Evolutionary conservation across 352 stramenopile genomes (phyloP).

Genomic region (Globisporangium yorkense): DNA sequence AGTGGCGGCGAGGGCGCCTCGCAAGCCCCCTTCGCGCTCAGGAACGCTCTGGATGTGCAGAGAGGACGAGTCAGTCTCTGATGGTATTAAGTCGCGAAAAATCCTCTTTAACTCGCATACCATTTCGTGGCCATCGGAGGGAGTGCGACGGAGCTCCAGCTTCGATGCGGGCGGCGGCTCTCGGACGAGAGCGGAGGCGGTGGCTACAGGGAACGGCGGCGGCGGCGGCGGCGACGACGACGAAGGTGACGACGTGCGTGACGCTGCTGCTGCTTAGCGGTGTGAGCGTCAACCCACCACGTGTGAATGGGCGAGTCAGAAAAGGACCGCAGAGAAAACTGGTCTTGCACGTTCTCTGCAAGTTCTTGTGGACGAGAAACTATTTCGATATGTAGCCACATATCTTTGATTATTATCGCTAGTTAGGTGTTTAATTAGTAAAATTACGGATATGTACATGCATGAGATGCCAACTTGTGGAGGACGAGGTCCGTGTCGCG

Average conservation of each 20-base stretch:
- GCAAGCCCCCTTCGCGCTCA: conserved; percentile 28
- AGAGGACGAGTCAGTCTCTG: no score
- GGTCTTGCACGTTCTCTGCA: background rate
- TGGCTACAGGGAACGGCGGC: background rate
- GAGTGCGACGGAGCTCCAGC: conserved; percentile 30
- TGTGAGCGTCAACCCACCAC: no score
- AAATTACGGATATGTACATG: no score
- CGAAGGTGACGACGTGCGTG: no score
- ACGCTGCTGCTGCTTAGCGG: no score
- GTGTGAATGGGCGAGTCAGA: no score
- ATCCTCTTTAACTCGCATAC: conserved; percentile 7
- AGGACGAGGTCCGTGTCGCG: no score
- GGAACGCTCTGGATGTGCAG: conserved; percentile 20
- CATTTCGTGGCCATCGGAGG: conserved; percentile 44
- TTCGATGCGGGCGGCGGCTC: conserved; percentile 21
- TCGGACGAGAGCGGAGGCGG: background rate
- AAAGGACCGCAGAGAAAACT: no score
- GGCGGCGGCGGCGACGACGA: background rate
- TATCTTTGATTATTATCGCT: no score
- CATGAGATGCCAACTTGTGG: no score
- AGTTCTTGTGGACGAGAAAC: background rate
- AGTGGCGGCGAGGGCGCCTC: conserved; percentile 17
- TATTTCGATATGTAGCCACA: background rate
- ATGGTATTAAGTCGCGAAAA: background rate
- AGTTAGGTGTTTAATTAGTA: no score